Conservation (phyloP, 352 stramenopile genomes). For the Globisporangium orthogonon region DNA sequence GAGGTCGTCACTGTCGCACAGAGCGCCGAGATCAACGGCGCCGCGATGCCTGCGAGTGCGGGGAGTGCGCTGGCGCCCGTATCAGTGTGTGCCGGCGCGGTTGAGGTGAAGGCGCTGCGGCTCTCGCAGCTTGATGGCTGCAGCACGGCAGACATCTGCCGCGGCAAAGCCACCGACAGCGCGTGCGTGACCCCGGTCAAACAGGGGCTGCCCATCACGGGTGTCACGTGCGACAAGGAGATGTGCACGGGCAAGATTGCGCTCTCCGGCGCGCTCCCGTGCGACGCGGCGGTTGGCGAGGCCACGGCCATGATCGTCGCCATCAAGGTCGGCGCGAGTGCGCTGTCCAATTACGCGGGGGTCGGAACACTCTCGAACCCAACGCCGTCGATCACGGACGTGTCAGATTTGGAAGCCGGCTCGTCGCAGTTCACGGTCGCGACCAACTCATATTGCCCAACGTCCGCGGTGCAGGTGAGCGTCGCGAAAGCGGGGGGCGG, state of each 20-base stretch:
- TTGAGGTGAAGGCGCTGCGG: constrained; percentile 39
- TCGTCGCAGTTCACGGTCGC: constrained; percentile 28
- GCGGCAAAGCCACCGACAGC: constrained; percentile 32
- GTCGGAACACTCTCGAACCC: constrained; percentile 34
- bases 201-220: constrained; percentile 20
- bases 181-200: constrained; percentile 39
- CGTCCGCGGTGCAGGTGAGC: constrained; percentile 27
- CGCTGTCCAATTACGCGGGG: constrained; percentile 33
- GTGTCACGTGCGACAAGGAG: constrained; percentile 37
- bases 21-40: constrained; percentile 25
- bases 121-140: constrained; percentile 49
- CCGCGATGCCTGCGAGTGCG: constrained; percentile 16
- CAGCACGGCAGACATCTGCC: constrained; percentile 54
- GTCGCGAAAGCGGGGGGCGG: constrained; percentile 12
- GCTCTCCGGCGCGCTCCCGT: constrained; percentile 35
- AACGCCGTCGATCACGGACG: constrained; percentile 23
- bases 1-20: constrained; percentile 44
- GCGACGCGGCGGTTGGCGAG: constrained; percentile 27
- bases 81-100: constrained; percentile 42
- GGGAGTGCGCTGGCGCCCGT: constrained; percentile 12
- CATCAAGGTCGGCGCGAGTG: constrained; percentile 44
- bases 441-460: constrained; percentile 36
- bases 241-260: constrained; percentile 43
- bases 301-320: constrained; percentile 35
- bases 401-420: constrained; percentile 22